Evolutionary conservation across 164 flowering plant genomes (phyloP).

Genomic region (Chloranthus sessilifolius): DNA sequence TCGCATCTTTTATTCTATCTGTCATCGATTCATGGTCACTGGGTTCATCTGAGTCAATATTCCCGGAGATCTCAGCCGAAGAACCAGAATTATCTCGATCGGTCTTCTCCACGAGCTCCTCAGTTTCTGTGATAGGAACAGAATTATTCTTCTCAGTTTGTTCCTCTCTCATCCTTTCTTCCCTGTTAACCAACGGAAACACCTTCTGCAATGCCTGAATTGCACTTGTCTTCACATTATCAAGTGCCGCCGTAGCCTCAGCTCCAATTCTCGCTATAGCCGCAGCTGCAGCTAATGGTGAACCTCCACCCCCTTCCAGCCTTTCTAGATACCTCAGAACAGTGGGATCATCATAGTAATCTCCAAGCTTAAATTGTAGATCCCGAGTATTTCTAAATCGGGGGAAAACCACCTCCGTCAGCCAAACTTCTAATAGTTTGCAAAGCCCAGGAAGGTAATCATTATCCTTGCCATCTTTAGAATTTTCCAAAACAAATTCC

Average conservation of each 20-base stretch:
- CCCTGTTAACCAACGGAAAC: constrained; percentile 48
- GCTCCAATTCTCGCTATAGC: constrained; percentile 93
- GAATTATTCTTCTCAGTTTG: constrained; percentile 20
- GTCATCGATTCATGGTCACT: constrained; percentile 45
- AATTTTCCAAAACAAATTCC: constrained; percentile 67
- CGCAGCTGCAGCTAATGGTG: constrained; percentile 98
- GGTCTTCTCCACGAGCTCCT: constrained; percentile 18
- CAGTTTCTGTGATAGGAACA: constrained; percentile 21
- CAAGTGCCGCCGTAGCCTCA: constrained; percentile 83
- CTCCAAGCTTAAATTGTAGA: constrained; percentile 71
- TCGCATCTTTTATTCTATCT: constrained; percentile 66
- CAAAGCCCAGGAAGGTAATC: constrained; percentile 90
- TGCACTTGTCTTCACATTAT: constrained; percentile 72
- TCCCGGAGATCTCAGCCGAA: constrained; percentile 25
- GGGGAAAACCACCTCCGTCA: constrained; percentile 84
- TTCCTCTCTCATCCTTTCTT: constrained; percentile 32
- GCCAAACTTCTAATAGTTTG: constrained; percentile 89
- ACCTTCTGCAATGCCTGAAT: constrained; percentile 81
- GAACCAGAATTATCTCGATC: constrained; percentile 25
- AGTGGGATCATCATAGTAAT: constrained; percentile 90
- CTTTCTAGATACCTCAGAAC: constrained; percentile 82
- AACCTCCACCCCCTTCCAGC: constrained; percentile 69
- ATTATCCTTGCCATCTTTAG: constrained; percentile 60
- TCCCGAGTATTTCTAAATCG: constrained; percentile 81
- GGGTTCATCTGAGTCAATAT: constrained; percentile 20